Conservation (phyloP, 1,139 yeast species). For the Scheffersomyces titani region DNA sequence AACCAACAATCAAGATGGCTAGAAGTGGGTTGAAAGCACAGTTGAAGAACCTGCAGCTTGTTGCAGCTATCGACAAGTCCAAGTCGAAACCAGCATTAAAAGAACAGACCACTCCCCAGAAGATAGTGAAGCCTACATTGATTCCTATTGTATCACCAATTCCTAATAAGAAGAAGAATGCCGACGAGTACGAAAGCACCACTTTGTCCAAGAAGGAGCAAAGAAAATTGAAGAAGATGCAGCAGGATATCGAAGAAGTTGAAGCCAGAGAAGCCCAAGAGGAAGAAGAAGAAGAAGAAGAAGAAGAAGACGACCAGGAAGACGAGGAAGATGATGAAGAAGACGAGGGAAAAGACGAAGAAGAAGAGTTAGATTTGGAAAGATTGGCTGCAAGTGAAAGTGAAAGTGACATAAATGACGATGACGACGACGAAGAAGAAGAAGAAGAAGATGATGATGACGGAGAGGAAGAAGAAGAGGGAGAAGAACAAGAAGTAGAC, state of each 20-base stretch:
- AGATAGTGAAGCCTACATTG: conserved; percentile 4
- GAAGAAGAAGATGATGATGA: conserved; percentile 45
- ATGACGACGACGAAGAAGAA: conserved; percentile 45
- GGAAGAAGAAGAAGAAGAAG: conserved; percentile 27
- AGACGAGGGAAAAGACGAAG: conserved; percentile 30
- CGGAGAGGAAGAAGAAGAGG: conserved; percentile 47
- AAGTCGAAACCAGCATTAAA: conserved; percentile 22
- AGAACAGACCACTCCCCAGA: conserved; percentile 5
- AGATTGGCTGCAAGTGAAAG: conserved; percentile 56
- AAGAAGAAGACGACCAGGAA: conserved; percentile 21
- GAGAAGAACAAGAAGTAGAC: conserved; percentile 39
- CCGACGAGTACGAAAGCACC: conserved; percentile 45
- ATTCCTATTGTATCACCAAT: not conserved
- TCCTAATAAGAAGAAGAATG: conserved; percentile 4
- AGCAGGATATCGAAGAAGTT: conserved; percentile 13
- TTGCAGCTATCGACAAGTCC: conserved; percentile 27
- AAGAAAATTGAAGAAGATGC: conserved; percentile 59
- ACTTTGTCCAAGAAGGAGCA: conserved; percentile 63
- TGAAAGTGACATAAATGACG: conserved; percentile 44
- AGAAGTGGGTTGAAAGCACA: conserved; percentile 37
- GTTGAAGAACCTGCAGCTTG: conserved; percentile 32
- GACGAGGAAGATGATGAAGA: conserved; percentile 31
- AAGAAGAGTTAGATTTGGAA: conserved; percentile 50
- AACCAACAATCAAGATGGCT: conserved; percentile 23
- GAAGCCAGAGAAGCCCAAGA: conserved; percentile 11